Evolutionary conservation across 2,329 filamentous ascomycete species (phyloP), one percentile per base, ranked within the genome.

Genomic region (Fusarium zealandicum): DNA sequence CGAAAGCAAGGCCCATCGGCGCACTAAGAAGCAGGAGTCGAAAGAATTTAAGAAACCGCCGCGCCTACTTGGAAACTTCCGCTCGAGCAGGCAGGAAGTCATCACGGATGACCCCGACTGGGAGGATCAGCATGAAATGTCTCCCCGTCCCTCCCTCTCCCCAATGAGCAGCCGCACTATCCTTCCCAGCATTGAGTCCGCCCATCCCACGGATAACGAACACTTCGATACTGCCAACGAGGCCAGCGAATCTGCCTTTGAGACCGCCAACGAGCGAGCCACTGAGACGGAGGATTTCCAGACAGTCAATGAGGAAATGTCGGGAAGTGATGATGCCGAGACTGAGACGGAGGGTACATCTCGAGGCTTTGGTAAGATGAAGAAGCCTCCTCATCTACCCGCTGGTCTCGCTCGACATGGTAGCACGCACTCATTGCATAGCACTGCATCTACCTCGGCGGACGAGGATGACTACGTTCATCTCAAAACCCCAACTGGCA

Each of bases 251-350:
- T 84, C 82, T 16, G 83, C 82, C 8, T 87, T 87, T 58, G 84
- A 86, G 68, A 87, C 84, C 2, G 85, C 84, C 18, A 90, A 96
- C 67, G 93, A 97, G 73, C 86, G 86, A 22, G 84, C 80, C 11
- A 96, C 92, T 0, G 93, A 96, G 75, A 96, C 92, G 10, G 93
- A 98, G 64, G 92, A 92, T 59, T 98, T 98, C 84, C 90, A 96
- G 72, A 97, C 93, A 4, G 92, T 90, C n/a, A 85, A 87, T 13
- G 95, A 98, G 66, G 90, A 91, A 17, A 75, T 86, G 45, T 82
- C 82, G 13, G 92, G 88, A 68, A 89, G 86, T 51, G 91, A 92
- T 57, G 89, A 92, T 63, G 80, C 92, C 1, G 93, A 96, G 75
- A 98, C 93, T 1, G 95, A 98, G 76, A 98, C 93, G 3, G 93